A percentile compares a stretch with the other conserved stretches of the same genome.
Evolutionary conservation across 225 moss, liverwort and hornwort species (phyloP).

Genomic region (Polytrichum commune): DNA sequence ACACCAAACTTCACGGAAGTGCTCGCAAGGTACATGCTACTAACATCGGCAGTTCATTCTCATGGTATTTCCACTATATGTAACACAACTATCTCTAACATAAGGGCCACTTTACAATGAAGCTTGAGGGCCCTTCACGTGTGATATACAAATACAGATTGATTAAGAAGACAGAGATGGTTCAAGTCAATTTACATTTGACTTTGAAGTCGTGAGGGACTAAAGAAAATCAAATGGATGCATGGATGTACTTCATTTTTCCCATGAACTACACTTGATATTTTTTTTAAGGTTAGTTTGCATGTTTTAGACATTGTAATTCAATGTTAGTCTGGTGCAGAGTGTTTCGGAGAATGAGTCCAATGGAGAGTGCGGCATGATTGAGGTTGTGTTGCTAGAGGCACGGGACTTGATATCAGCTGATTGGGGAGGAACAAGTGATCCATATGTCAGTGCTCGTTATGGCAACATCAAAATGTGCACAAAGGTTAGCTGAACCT

Average conservation of each 20-base stretch:
- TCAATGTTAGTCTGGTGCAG: conserved; percentile 28
- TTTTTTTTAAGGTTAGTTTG: no score
- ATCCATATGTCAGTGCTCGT: conserved; percentile 96
- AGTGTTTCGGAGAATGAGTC: conserved; percentile 56
- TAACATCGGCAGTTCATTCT: background rate
- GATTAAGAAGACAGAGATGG: no score
- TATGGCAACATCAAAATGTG: conserved; percentile 92
- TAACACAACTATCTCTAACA: no score
- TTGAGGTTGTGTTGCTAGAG: conserved; percentile 77
- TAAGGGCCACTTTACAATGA: no score
- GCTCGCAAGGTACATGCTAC: conserved; percentile 69
- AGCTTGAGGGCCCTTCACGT: no score
- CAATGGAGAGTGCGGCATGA: conserved; percentile 50
- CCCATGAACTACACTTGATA: no score
- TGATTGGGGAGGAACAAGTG: conserved; percentile 95
- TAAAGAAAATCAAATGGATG: no score
- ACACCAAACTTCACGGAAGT: conserved; percentile 66
- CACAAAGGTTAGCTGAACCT: conserved; percentile 58
- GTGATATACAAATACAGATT: no score
- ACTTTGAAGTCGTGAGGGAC: no score
- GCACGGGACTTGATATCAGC: conserved; percentile 80
- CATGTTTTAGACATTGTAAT: background rate
- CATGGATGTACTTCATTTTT: no score
- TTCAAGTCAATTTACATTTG: no score
- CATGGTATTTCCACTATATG: no score